A percentile compares a stretch with the other conserved stretches of the same genome.
These are phyloP conservation scores for Paramecium bursaria DNA, from an alignment of 73 alveolate genomes.

Conservation along the genomic window DNA sequence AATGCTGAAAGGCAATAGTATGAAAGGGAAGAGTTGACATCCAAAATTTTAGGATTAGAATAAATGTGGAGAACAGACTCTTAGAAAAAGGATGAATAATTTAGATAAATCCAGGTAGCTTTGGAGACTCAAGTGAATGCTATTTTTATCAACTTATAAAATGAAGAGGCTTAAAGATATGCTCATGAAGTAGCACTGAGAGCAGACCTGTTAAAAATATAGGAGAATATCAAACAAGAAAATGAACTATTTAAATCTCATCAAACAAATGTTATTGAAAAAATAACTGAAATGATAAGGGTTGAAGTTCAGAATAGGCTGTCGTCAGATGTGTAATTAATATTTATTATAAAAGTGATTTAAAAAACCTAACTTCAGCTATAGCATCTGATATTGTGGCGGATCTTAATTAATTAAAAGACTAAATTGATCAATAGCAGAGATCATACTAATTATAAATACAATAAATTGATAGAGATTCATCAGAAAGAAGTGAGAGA, in stretches of 20 bases:
- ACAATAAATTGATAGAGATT: constrained; percentile 29
- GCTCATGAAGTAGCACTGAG: constrained; percentile 56
- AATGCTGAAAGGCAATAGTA: constrained; percentile 45
- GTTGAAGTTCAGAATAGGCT: constrained; percentile 62
- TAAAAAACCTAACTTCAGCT: constrained; percentile 61
- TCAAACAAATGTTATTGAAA: constrained; percentile 57
- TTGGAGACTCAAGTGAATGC: constrained; percentile 60
- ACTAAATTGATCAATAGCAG: constrained; percentile 39
- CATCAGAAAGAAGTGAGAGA: constrained; percentile 50
- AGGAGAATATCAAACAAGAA: constrained; percentile 60
- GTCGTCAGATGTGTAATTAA: constrained; percentile 43
- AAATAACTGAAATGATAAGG: constrained; percentile 67
- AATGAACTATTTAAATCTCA: constrained; percentile 54
- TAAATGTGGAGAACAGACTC: constrained; percentile 11
- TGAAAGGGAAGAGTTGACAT: constrained; percentile 54
- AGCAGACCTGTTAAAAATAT: constrained; percentile 47
- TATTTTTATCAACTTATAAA: constrained; percentile 22
- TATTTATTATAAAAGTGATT: constrained; percentile 28
- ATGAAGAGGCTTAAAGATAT: constrained; percentile 62
- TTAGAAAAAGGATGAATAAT: constrained; percentile 54
- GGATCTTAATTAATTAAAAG: constrained; percentile 60
- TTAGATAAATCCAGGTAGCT: constrained; percentile 14
- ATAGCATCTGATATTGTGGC: constrained; percentile 67
- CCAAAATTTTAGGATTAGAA: constrained; percentile 27
- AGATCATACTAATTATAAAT: constrained; percentile 13